Percentiles rank a stretch among this genome's conserved stretches.
These are phyloP conservation scores for Xylaria digitata DNA, from an alignment of 2,329 filamentous ascomycete genomes.

Conservation along the genomic window DNA sequence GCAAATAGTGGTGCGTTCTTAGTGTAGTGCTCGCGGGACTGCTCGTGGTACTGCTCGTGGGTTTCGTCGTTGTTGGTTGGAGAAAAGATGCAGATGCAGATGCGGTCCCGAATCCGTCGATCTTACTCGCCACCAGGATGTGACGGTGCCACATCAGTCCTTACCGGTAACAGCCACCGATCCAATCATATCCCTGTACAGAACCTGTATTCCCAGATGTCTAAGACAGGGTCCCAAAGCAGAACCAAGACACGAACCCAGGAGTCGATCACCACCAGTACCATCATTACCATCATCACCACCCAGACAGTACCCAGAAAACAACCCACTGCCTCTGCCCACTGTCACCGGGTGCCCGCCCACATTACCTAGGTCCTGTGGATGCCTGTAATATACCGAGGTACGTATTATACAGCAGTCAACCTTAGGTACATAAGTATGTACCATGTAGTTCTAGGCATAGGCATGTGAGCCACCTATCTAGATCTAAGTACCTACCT, in stretches of 20 bases:
- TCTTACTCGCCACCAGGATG: constrained; percentile 30
- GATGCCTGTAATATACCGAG: no score
- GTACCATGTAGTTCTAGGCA: no score
- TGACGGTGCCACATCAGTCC: constrained; percentile 33
- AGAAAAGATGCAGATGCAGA: constrained; percentile 27
- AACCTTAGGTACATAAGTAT: no score
- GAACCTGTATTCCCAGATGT: background rate
- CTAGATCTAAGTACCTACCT: background rate
- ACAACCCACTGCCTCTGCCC: no score
- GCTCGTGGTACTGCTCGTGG: constrained; percentile 1
- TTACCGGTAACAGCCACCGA: constrained; percentile 30
- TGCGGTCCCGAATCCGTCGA: constrained; percentile 19
- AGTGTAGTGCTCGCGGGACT: no score
- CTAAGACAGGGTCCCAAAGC: background rate
- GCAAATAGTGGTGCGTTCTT: no score
- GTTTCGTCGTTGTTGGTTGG: constrained; percentile 25
- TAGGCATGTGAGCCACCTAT: background rate
- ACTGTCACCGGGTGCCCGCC: no score
- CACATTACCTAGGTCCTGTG: no score
- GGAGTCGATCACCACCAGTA: constrained; percentile 21
- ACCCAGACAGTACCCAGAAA: background rate
- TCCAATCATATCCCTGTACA: constrained; percentile 17
- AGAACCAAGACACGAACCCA: constrained; percentile 23
- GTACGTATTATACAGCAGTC: no score
- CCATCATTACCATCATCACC: background rate